Base-by-base conservation (phyloP, 257 asterid species). In the Fraxinus cuspidata region DNA sequence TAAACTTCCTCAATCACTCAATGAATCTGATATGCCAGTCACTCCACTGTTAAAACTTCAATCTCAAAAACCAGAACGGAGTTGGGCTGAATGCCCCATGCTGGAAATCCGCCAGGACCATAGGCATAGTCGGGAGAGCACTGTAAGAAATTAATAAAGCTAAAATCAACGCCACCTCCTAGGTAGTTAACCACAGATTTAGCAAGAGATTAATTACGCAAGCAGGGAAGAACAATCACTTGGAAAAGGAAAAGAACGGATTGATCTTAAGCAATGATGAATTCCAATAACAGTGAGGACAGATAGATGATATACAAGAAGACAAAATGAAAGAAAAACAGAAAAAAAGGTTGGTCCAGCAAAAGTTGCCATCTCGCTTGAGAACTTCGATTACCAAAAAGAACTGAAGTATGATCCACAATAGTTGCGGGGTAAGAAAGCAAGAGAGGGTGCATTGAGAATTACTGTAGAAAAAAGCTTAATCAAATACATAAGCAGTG, bases 51-150 rank as follows among this genome's bases (percentile, higher is more conserved):
- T 51, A 96, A 87, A 71, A 96, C 96, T 87, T 93, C 99, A 82
- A 96, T 92, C 96, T 96, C 99, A 38, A 93, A 93, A 75, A 79
- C 85, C 83, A 96, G 83, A 64, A 65, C 90, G 0, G 99, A 93
- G 88, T 96, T 93, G 5, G 98, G 94, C 84, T 83, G 94, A 80
- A 93, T 95, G 37, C 98, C 97, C 99, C 99, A 96, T 44, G 94
- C 94, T 74, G 92, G 89, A 74, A 96, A 96, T 75, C 99, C 99
- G 70, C 81, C 70, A 1, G 90, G 29, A 0, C 98, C 99, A 79
- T 96, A 96, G 1, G 92, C 99, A 75, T 92, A 96, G 86, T 96
- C 98, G 15, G 97, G 97, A 40, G 99, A 76, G 89, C 99, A 96
- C 99, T 95, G 98, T 90, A 84, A 84, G 10, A 74, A 16, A 13